Percentiles rank a stretch among this genome's conserved stretches.
Evolutionary conservation across 176 grass and related monocot genomes (phyloP).

Genomic region (Triticum timopheevii): DNA sequence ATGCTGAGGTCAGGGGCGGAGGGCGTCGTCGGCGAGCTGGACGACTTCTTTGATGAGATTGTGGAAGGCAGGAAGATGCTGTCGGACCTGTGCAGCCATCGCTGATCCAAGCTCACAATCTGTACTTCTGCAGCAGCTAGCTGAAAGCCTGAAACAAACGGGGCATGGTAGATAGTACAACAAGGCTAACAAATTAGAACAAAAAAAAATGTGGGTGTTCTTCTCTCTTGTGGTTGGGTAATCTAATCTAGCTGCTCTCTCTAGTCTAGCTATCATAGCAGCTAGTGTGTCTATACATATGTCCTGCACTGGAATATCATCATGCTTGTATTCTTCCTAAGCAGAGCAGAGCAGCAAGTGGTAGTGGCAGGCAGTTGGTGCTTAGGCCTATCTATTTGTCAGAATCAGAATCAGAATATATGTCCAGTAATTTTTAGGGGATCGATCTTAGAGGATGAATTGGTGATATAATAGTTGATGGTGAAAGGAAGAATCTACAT

Average conservation of each 20-base stretch:
- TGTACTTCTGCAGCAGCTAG: neutral
- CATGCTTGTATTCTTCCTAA: constrained; percentile 25
- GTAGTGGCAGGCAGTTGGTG: neutral
- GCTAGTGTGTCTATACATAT: constrained; percentile 24
- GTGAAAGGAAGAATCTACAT: constrained; percentile 39
- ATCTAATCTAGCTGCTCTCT: neutral
- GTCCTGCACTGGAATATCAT: constrained; percentile 21
- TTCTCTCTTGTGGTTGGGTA: neutral
- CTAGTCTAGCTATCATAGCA: constrained; percentile 21
- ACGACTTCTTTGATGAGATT: constrained; percentile 67
- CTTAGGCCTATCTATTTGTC: constrained; percentile 16
- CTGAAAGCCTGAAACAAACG: neutral
- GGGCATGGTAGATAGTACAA: constrained; percentile 25
- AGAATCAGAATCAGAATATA: constrained; percentile 45
- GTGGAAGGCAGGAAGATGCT: constrained; percentile 69
- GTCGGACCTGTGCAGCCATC: constrained; percentile 57
- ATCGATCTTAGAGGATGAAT: neutral
- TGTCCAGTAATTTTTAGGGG: constrained; percentile 5
- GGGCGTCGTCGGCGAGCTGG: constrained; percentile 32
- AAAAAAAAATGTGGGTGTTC: neutral
- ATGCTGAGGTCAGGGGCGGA: constrained; percentile 51
- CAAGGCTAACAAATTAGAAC: neutral
- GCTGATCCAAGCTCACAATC: constrained; percentile 25
- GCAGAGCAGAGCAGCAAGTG: neutral
- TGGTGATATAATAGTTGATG: neutral